Conservation (phyloP, 805 yeast species). For the Teunomyces barrocoloradensis region DNA sequence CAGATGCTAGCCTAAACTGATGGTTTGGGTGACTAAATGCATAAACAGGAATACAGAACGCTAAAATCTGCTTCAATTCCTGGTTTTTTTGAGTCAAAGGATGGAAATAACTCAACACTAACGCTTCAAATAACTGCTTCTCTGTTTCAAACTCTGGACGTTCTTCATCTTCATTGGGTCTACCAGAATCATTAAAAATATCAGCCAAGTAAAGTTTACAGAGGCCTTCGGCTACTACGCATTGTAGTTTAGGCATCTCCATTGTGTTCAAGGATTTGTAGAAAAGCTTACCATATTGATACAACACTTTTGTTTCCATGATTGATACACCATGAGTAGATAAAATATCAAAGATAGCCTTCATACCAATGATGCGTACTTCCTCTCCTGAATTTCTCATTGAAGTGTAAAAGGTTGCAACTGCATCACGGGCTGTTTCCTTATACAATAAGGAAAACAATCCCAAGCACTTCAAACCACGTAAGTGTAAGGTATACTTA, state of each 20-base stretch:
- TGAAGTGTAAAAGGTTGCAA: slow-evolving; percentile 64
- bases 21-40: slow-evolving; percentile 72
- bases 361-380: slow-evolving; percentile 59
- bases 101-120: slow-evolving; percentile 72
- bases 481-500: slow-evolving; percentile 50
- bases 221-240: slow-evolving; percentile 80
- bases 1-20: slow-evolving; percentile 61
- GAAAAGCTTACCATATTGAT: slow-evolving; percentile 42
- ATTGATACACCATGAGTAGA: slow-evolving; percentile 73
- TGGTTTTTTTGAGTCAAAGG: slow-evolving; percentile 63
- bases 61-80: slow-evolving; percentile 70
- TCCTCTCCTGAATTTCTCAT: slow-evolving; percentile 66
- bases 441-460: slow-evolving; percentile 72
- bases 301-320: slow-evolving; percentile 43
- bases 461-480: slow-evolving; percentile 76
- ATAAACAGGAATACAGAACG: slow-evolving; percentile 87
- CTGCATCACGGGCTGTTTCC: slow-evolving; percentile 44
- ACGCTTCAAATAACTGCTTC: slow-evolving; percentile 56
- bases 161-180: slow-evolving; percentile 14
- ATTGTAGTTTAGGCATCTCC: slow-evolving; percentile 64
- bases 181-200: slow-evolving; percentile 51
- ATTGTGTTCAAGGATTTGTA: slow-evolving; percentile 60
- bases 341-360: slow-evolving; percentile 73
- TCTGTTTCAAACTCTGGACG: slow-evolving; percentile 27
- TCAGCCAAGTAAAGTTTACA: slow-evolving; percentile 81